Evolutionary conservation across 306 rosid species (phyloP), one percentile per base, ranked within the genome.

Genomic region (Pterocarpus macrocarpus): DNA sequence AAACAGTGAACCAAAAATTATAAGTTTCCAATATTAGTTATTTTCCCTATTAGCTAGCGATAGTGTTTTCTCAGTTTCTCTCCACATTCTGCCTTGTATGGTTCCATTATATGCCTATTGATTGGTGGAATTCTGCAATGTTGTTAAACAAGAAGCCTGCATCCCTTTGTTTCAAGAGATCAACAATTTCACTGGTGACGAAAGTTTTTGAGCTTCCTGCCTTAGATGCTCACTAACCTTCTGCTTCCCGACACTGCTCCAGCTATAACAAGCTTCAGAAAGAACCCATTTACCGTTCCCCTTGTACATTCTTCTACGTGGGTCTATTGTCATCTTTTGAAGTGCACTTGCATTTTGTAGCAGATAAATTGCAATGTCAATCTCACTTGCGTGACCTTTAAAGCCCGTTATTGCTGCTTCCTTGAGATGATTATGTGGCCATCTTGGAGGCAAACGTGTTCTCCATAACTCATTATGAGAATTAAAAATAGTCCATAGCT

Each of bases 241-340:
- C 17, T 72, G 34, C 59, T 39, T 76, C 34, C 41, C 82, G 52
- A 52, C 33, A 2, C 1, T 72, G 57, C 13, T 62, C 90, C 90
- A 81, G 56, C 38, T 38, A 41, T 32, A 71, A 63, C 69, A 30
- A 9, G 50, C 73, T 52, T 83, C 58, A 61, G 57, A 45, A 17
- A 17, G 55, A 22, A 30, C 15, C 85, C 84, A 87, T 73, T 84
- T 80, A 0, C 83, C 84, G 2, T 87, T 73, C 1, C 82, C 90
- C 2, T 44, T 35, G 80, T 87, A 87, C 4, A 32, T 3, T 78
- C 65, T 77, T 38, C 76, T 66, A 35, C 79, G 81, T 35, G 84
- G 87, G 70, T 83, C 85, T 4, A 87, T 76, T 30, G 45, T 56
- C 87, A 87, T 83, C 12, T 55, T 81, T 43, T 77, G 59, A 32